A percentile compares a stretch with the other conserved stretches of the same genome.
Conservation (phyloP, 2,329 filamentous ascomycete species). For the Ascochyta koolunga region DNA sequence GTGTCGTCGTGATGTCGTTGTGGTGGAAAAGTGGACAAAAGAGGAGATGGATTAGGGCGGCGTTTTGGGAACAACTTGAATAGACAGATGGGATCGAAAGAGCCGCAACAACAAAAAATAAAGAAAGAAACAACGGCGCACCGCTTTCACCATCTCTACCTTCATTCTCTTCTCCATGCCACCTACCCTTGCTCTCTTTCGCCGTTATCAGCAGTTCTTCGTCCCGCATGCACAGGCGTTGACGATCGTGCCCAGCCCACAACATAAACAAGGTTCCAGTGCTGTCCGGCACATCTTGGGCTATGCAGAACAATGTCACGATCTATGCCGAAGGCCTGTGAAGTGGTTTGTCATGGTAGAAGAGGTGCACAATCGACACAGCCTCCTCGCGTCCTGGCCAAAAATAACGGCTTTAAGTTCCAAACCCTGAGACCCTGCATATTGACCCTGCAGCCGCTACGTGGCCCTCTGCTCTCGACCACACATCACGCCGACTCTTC, state of each 20-base stretch:
- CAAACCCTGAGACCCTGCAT: constrained; percentile 16
- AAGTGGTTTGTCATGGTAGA: background rate
- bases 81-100: background rate
- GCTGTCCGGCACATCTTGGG: background rate
- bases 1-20: background rate
- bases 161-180: background rate
- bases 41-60: background rate
- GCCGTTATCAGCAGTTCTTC: constrained; percentile 1
- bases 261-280: background rate
- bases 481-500: constrained; percentile 12
- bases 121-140: background rate
- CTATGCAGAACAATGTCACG: background rate
- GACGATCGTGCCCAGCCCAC: background rate
- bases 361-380: constrained; percentile 1
- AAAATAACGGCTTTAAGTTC: constrained; percentile 15
- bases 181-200: background rate
- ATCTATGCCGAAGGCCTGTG: background rate
- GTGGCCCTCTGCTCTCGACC: constrained; percentile 16
- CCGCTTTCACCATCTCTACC: background rate
- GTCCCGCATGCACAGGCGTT: background rate
- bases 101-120: background rate
- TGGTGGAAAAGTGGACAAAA: constrained; percentile 2
- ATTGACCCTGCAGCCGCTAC: constrained; percentile 10
- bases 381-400: background rate
- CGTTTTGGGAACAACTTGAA: background rate